phyloP scores from a whole-genome alignment of 192 early-diverging fungal genomes.

The Coemansia sp. region DNA sequence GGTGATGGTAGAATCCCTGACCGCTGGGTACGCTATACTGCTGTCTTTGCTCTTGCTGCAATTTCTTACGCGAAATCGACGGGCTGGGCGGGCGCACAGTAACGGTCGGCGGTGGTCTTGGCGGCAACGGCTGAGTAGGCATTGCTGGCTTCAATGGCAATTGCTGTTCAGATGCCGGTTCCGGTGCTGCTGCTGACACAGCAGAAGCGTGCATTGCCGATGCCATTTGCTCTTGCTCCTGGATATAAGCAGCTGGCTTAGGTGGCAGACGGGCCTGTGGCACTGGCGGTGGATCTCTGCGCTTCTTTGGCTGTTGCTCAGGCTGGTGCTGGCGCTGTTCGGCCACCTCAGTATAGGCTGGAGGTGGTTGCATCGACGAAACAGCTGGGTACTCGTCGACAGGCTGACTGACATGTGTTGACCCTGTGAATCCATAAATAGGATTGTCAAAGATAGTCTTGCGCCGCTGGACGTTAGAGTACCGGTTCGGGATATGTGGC shows the following conservation, averaged over 20 bases:
- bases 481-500: not conserved
- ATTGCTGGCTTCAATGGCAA: not conserved
- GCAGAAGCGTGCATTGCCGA: not conserved
- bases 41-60: constrained; percentile 22
- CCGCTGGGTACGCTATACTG: constrained; percentile 15
- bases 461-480: constrained; percentile 22
- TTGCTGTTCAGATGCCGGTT: constrained; percentile 5
- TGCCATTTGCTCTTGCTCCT: constrained; percentile 14
- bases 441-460: constrained; percentile 65
- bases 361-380: not conserved
- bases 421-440: constrained; percentile 45
- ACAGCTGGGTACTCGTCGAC: constrained; percentile 12
- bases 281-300: constrained; percentile 25
- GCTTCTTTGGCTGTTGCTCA: not conserved
- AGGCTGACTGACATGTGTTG: constrained; percentile 17
- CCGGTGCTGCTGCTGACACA: constrained; percentile 9
- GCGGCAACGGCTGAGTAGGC: constrained; percentile 9
- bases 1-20: constrained; percentile 34
- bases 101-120: constrained; percentile 7
- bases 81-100: not conserved
- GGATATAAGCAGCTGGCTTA: constrained; percentile 25
- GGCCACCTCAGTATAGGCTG: not conserved
- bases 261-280: constrained; percentile 20
- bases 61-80: constrained; percentile 3
- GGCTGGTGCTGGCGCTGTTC: constrained; percentile 15